Evolutionary conservation across 805 yeast species (phyloP), one percentile per base, ranked within the genome.

Genomic region (Zygosaccharomyces bailii): DNA sequence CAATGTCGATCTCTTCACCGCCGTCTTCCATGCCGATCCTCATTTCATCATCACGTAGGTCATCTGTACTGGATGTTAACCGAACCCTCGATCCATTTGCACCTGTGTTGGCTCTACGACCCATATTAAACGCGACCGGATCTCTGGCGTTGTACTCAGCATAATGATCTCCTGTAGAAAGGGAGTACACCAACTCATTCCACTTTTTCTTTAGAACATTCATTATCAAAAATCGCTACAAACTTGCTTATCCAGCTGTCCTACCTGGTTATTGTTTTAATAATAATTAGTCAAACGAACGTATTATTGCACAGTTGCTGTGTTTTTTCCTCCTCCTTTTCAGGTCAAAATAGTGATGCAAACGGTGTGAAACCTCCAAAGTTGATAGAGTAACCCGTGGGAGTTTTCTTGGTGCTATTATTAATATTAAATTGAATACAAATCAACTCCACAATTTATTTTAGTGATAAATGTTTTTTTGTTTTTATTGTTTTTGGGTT

Each of bases 151-250:
- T 76, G 56, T 72, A 82, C 52, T 80, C 88, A 1, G 89, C 82
- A 54, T 83, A 83, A 53, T 84, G 79, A 54, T 83, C 89, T 42
- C 73, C 75, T 4, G 88, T 80, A 38, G 80, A 78, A 48, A 82
- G 66, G 9, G 84, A 76, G 60, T 83, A 83, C 10, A 82, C 59
- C 52, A 81, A 69, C 63, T 81, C 83, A 58, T 72, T 81, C 56
- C 80, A 61, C 53, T 68, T 73, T 51, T 74, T 74, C 45, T 66
- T 70, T 43, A 71, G 61, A 1, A 64, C 57, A 33, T 63, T 55
- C 75, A 70, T 68, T 3, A n/a, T n/a, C n/a, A n/a, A n/a, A n/a
- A n/a, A 33, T 16, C 21, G 24, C 33, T 34, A 24, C 10, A 16
- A 14, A 19, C 31, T 14, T 34, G 19, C n/a, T n/a, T n/a, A n/a